Base-by-base conservation (phyloP, 1,139 yeast genomes). In the Blastobotrys arbuscula region DNA sequence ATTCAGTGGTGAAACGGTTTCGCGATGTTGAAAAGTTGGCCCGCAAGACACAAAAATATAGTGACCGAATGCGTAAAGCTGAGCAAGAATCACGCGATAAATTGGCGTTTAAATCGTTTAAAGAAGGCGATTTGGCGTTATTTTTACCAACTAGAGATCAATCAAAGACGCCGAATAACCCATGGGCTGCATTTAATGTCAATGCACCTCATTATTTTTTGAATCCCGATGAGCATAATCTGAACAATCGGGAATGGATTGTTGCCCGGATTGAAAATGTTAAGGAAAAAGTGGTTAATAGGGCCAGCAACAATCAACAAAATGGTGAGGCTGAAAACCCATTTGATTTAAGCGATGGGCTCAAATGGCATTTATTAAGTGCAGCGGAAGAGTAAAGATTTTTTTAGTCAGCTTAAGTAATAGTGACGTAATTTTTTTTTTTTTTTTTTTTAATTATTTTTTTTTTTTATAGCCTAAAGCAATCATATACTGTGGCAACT, bases 11-110 rank as follows among this genome's bases (percentile, higher is more conserved):
- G 31, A 82, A 84, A 60, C 73, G 98, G 53, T 89, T 92, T 61
- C 79, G 78, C 52, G 97, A 90, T 62, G 95, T 90, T 45, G 97
- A 92, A 64, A 81, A 84, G n/a, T 74, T 89, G 57, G 97, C 97
- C 0, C 82, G 94, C 60, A 84, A 81, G 60, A 74, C 87, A 52
- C 86, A 90, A 50, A 62, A 69, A 45, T 72, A 76, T 49, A 71
- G 77, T 48, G 77, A 76, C 54, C 55, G 56, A n/a, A 55, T 61
- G 3, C 61, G 59, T 24, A 50, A 54, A n/a, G 55, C 75, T 36
- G 62, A 67, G 39, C 62, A 67, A 42, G 74, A 71, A 48, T 49
- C 70, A 7, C 65, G 68, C 12, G 71, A 75, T 47, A 82, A 83
- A 60, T 76, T 90, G 1, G 75, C 95, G 0, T 74, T 88, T 56